phyloP scores from a whole-genome alignment of 768 basidiomycete species.

The Phanerochaete sordida region DNA sequence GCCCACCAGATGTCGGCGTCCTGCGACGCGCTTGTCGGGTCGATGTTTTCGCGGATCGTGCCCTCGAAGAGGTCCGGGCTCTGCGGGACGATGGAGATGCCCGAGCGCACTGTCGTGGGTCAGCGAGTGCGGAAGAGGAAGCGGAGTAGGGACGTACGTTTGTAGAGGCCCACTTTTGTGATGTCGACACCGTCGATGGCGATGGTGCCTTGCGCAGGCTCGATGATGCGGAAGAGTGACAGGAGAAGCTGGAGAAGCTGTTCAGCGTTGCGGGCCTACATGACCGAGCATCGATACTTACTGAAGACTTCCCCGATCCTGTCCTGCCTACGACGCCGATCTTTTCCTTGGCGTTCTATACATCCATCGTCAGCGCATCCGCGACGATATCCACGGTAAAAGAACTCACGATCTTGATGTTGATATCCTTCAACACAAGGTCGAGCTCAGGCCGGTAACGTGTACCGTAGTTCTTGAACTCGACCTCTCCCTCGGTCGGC shows the following conservation, averaged over 20 bases:
- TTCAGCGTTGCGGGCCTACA: neutral
- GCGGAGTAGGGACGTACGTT: slow-evolving; percentile 39
- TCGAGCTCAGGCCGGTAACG: slow-evolving; percentile 81
- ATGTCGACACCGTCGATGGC: slow-evolving; percentile 76
- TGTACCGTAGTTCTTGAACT: slow-evolving; percentile 78
- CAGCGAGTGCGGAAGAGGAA: neutral
- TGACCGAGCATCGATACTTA: slow-evolving; percentile 27
- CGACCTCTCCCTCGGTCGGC: slow-evolving; percentile 72
- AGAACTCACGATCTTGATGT: slow-evolving; percentile 59
- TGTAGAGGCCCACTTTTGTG: slow-evolving; percentile 69
- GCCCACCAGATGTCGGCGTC: slow-evolving; percentile 89
- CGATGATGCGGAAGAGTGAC: slow-evolving; percentile 75
- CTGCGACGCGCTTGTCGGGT: slow-evolving; percentile 70
- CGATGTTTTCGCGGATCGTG: slow-evolving; percentile 82
- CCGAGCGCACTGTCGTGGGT: slow-evolving; percentile 55
- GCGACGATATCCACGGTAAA: neutral
- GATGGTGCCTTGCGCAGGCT: slow-evolving; percentile 65
- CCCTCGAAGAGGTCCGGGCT: slow-evolving; percentile 63
- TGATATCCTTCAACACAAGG: slow-evolving; percentile 73
- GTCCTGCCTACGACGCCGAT: slow-evolving; percentile 89
- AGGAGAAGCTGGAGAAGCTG: slow-evolving; percentile 46
- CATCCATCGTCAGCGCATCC: slow-evolving; percentile 10
- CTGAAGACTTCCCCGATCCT: slow-evolving; percentile 77
- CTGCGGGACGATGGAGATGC: slow-evolving; percentile 86
- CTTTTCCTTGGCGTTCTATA: slow-evolving; percentile 74